Evolutionary conservation across 2,329 filamentous ascomycete genomes (phyloP), one percentile per base, ranked within the genome.

Genomic region (Botryosphaeria dothidea): DNA sequence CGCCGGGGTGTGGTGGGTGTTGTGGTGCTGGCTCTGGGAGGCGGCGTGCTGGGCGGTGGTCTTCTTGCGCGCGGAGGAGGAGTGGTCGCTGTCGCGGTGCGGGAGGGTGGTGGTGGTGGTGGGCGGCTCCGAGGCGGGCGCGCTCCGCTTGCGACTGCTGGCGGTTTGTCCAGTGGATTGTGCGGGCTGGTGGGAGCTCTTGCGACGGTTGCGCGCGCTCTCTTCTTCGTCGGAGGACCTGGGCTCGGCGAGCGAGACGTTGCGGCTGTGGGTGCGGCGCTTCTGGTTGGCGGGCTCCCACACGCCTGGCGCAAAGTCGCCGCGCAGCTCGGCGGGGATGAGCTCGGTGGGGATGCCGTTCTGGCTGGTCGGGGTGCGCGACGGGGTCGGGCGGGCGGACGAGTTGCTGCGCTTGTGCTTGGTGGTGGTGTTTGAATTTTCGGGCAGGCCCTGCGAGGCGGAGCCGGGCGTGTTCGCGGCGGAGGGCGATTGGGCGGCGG

Each of bases 281-380:
- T 65, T 65, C n/a, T 60, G n/a, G 54, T 60, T 49, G 34, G 45
- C 45, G 25, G 63, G 63, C 56, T 65, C 63, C 63, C 63, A 65
- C 27, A 52, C 63, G 54, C 63, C 63, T 11, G 52, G 54, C 3
- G 63, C 63, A 54, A 65, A 65, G 45, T 65, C 63, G 56, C 63
- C 45, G 54, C 63, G 63, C 54, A 65, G 63, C 41, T 65, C 63
- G 25, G 52, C 54, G 54, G 63, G 63, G 19, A 65, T 65, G 41
- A 64, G 61, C 52, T 64, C 62, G 38, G 52, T 48, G 25, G 62
- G 62, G 52, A 58, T 64, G 62, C 58, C 31, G 54, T 36, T 45
- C 17, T 45, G 46, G 46, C 36, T 45, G 38, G 61, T 64, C 7
- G 61, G 61, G 19, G 61, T 64, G 61, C 61, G 61, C 48, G 61